Evolutionary conservation across 164 flowering plant species (phyloP).

Genomic region (Brasenia schreberi): DNA sequence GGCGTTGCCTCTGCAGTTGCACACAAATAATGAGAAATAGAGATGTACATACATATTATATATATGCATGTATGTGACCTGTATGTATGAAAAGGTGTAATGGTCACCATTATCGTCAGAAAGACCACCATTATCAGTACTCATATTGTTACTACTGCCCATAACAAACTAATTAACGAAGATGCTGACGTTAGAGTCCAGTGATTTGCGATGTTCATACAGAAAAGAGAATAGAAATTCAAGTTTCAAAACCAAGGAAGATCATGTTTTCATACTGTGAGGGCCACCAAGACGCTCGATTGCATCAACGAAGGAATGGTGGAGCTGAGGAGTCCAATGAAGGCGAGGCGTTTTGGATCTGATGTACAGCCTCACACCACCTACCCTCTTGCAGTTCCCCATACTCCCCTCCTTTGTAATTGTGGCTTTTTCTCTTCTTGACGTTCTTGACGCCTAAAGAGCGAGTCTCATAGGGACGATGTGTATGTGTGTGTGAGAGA

Average conservation of each 20-base stretch:
- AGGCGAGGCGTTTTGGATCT: background rate
- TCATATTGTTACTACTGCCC: background rate
- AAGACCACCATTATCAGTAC: background rate
- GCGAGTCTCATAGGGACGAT: too few relatives aligned
- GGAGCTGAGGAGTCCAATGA: background rate
- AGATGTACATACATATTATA: too few relatives aligned
- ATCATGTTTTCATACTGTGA: background rate
- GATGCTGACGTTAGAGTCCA: background rate
- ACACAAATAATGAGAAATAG: background rate
- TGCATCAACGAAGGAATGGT: background rate
- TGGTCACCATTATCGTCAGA: background rate
- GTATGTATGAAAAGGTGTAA: too few relatives aligned
- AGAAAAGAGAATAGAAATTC: background rate
- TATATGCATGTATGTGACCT: too few relatives aligned
- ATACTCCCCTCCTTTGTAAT: too few relatives aligned
- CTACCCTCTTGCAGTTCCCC: background rate
- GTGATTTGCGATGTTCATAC: background rate
- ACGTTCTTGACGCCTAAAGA: too few relatives aligned
- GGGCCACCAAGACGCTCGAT: background rate
- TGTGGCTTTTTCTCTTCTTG: too few relatives aligned
- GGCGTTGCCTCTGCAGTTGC: slow-evolving; percentile 48
- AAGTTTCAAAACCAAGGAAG: background rate
- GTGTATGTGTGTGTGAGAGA: too few relatives aligned
- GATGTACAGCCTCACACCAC: background rate
- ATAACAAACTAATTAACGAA: background rate